Conservation (phyloP, 768 basidiomycete genomes). For the Mrakia frigida region DNA sequence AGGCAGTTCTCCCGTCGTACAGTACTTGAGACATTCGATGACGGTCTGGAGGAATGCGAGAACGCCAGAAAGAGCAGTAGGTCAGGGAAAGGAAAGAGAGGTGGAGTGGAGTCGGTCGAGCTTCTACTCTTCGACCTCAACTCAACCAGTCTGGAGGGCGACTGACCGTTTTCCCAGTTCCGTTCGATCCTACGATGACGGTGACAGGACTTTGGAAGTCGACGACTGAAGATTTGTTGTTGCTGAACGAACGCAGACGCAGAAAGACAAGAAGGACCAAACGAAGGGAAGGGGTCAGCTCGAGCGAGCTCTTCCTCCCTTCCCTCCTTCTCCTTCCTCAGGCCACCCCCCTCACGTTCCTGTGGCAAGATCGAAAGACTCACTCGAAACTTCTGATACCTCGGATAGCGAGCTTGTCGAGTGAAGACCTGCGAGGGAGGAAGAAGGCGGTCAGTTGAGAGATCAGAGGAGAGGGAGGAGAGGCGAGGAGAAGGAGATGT, state of each 20-base stretch:
- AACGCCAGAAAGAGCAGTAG: background rate
- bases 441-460: background rate
- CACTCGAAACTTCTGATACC: conserved; percentile 83
- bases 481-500: background rate
- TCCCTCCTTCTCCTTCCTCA: background rate
- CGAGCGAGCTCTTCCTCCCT: background rate
- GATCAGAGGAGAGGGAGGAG: no score
- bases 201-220: conserved; percentile 97
- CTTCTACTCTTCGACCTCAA: background rate
- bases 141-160: no score
- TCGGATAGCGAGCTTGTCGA: conserved; percentile 90
- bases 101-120: background rate
- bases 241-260: conserved; percentile 83
- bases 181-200: conserved; percentile 97
- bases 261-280: conserved; percentile 54
- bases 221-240: conserved; percentile 86
- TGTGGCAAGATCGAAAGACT: background rate
- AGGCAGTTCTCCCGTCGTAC: conserved; percentile 95
- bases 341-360: no score
- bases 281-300: background rate
- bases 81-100: background rate
- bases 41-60: conserved; percentile 55
- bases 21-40: conserved; percentile 99
- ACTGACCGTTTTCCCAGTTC: conserved; percentile 83
- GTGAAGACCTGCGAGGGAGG: conserved; percentile 53